Base-by-base conservation (phyloP, 495 filamentous ascomycete genomes). In the Annulohypoxylon stygium region DNA sequence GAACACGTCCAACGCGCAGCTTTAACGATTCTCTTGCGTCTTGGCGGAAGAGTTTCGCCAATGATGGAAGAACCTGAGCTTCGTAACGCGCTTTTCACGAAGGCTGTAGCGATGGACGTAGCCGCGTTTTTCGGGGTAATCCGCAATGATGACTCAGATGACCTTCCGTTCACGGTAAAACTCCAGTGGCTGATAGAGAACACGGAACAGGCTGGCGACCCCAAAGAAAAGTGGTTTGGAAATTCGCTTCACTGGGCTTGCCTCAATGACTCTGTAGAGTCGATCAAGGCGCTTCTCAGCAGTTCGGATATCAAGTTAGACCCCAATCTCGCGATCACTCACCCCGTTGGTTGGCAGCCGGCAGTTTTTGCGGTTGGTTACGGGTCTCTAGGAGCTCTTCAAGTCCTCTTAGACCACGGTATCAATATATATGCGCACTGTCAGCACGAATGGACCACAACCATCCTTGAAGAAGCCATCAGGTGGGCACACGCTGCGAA, bases 181-280 rank as follows among this genome's bases (percentile, higher is more conserved):
- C 36, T 69, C 1, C 41, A 73, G 20, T 73, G 70, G 70, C 23
- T 73, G n/a, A n/a, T 65, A 10, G 14, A 65, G 34, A 61, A 65
- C 5, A 69, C 65, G 1, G 30, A 54, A 1, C 14, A 54, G 10
- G 9, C 20, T 20, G 26, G 23, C 16, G 61, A 55, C 39, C 11
- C 10, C 8, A 45, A 68, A 16, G 50, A 34, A 16, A 8, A 37
- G 1, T 36, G 18, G 4, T 69, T 73, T 26, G 70, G 70, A 9
- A 73, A 73, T 34, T 39, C 70, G 2, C 60, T 69, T 33, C 70
- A 73, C 41, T 73, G 70, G 70, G 65, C 70, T 48, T 65, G 50
- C 11, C 47, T 73, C 12, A 50, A 39, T 33, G 47, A 73, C 25
- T 65, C 70, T 20, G 37, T 61, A 10, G 61, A 73, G 18, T 73